Evolutionary conservation across 1,284 basidiomycete genomes (phyloP), one percentile per base, ranked within the genome.

Genomic region (Ceratobasidium sp.): DNA sequence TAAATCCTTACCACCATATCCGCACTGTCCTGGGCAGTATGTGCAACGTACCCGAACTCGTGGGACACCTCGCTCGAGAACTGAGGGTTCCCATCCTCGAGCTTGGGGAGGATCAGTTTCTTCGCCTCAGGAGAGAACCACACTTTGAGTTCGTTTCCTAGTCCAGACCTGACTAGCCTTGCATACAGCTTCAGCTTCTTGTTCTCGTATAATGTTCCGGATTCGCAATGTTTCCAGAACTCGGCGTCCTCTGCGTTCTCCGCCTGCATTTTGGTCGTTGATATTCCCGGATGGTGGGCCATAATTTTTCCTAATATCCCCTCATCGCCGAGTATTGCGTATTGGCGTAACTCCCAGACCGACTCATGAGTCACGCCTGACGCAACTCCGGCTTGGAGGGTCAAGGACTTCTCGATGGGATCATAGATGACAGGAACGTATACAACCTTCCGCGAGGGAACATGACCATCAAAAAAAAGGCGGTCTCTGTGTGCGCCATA

Each of bases 341-440:
- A 31, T 88, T 68, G 42, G 81, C 83, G 71, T 88, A 82, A 71
- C 87, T 84, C 8, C 83, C 85, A 60, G 25, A 67, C 32, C 6
- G 64, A 67, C 6, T 87, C 87, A 69, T 83, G 81, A 12, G 83
- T 81, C 27, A 89, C 78, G 0, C 87, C 87, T 69, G 88, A 86
- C 3, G 86, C 81, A 0, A 82, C 81, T 2, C 88, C 88, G 38
- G 84, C 81, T 52, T 83, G 82, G 47, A 89, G 80, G 43, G 84
- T 72, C 45, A 53, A 20, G n/a, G 52, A 12, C 10, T 40, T 35
- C 8, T 42, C 10, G 22, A 10, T 47, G 10, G 17, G 38, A 17
- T 40, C 38, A 40, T 17, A 40, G 38, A 40, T 17, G 45, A 47
- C 45, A 7, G 45, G 45, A 7, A 47, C 22, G 45, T 7, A 47